These are phyloP conservation scores for Euphorbia lathyris DNA, from an alignment of 345 rosid species.

Conservation along the genomic window DNA sequence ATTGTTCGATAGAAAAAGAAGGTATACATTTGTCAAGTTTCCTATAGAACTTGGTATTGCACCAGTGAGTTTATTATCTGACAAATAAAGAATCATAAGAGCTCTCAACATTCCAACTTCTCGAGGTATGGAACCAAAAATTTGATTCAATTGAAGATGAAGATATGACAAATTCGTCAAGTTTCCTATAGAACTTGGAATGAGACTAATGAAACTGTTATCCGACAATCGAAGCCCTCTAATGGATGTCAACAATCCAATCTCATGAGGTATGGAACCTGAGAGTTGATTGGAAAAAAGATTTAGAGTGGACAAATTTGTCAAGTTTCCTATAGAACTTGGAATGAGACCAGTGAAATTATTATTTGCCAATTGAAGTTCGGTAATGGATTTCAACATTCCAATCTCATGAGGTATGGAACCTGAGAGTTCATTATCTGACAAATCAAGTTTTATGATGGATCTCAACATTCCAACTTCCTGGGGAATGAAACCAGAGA, in stretches of 20 bases:
- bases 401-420: too few species aligned
- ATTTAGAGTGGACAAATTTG: too few species aligned
- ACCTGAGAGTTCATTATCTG: too few species aligned
- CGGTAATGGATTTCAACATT: too few species aligned
- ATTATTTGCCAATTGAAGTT: too few species aligned
- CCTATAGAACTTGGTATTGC: background rate
- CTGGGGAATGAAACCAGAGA: background rate
- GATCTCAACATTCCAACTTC: too few species aligned
- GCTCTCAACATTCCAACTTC: background rate
- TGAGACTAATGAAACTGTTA: background rate
- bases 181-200: background rate
- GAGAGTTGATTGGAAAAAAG: too few species aligned
- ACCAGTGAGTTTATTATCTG: background rate
- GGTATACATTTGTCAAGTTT: background rate
- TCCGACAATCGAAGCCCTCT: background rate
- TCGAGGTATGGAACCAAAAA: background rate
- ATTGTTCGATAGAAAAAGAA: background rate
- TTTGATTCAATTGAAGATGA: too few species aligned
- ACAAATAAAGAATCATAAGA: background rate
- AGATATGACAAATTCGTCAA: background rate
- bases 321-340: too few species aligned
- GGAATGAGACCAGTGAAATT: too few species aligned
- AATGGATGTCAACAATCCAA: background rate
- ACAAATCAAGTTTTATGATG: too few species aligned
- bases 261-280: background rate